These are phyloP conservation scores for Alternaria metachromatica DNA, from an alignment of 2,329 filamentous ascomycete species.

Conservation along the genomic window DNA sequence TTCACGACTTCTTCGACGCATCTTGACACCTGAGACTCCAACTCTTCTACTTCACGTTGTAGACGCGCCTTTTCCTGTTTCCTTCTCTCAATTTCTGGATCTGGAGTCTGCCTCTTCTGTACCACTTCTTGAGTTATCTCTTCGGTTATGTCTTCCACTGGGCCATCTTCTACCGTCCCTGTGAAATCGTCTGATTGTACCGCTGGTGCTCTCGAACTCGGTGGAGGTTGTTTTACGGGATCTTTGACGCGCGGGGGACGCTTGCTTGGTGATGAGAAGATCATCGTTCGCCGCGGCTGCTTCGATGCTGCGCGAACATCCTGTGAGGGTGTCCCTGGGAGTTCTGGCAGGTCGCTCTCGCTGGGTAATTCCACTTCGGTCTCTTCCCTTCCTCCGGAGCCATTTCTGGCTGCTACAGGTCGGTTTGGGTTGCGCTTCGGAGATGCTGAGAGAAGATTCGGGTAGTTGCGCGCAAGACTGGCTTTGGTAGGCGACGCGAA, in stretches of 20 bases:
- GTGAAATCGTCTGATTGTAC: slow-evolving; percentile 19
- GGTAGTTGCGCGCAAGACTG: slow-evolving; percentile 49
- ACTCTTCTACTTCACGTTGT: slow-evolving; percentile 33
- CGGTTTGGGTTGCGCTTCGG: slow-evolving; percentile 13
- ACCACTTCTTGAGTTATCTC: not conserved
- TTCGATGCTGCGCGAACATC: slow-evolving; percentile 21
- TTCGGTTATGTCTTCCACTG: not conserved
- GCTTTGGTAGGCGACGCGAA: slow-evolving; percentile 51
- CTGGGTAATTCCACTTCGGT: not conserved
- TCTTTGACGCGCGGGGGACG: slow-evolving; percentile 29
- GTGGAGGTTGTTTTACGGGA: slow-evolving; percentile 20
- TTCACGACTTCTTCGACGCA: slow-evolving; percentile 37
- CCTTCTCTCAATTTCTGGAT: slow-evolving; percentile 36
- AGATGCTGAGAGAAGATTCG: slow-evolving; percentile 27
- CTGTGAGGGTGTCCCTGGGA: slow-evolving; percentile 31
- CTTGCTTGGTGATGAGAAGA: slow-evolving; percentile 44
- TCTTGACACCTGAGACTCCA: slow-evolving; percentile 42
- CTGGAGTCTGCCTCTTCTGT: slow-evolving; percentile 16
- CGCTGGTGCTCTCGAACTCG: slow-evolving; percentile 18
- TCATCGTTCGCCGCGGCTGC: slow-evolving; percentile 27
- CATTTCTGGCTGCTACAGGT: slow-evolving; percentile 14
- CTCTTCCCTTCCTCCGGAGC: slow-evolving; percentile 10
- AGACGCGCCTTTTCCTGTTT: slow-evolving; percentile 41
- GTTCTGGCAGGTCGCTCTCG: slow-evolving; percentile 19
- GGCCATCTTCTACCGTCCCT: slow-evolving; percentile 17